Conservation (phyloP, 805 yeast genomes). For the Jamesozyma jinghongensis region DNA sequence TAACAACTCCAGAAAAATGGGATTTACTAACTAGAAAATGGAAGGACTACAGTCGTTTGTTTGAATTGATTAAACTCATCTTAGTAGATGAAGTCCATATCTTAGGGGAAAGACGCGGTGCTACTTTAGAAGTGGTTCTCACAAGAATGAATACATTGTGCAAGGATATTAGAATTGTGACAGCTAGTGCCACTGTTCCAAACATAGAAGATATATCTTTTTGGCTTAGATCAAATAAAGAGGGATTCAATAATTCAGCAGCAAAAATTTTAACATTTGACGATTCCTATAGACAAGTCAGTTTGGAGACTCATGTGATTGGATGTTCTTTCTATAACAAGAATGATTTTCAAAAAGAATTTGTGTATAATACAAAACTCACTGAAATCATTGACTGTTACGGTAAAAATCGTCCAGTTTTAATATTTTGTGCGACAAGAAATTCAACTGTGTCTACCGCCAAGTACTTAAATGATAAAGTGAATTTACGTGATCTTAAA, state of each 20-base stretch:
- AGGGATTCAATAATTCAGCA: slow-evolving; percentile 5
- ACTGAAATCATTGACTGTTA: slow-evolving; percentile 33
- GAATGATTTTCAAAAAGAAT: slow-evolving; percentile 43
- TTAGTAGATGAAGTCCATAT: slow-evolving; percentile 42
- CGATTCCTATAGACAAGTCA: slow-evolving; percentile 40
- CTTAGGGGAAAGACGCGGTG: slow-evolving; percentile 38
- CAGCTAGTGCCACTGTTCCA: slow-evolving; percentile 46
- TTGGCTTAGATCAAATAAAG: slow-evolving; percentile 33
- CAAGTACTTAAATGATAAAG: slow-evolving; percentile 28
- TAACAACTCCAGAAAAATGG: slow-evolving; percentile 59
- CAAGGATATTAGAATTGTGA: slow-evolving; percentile 33
- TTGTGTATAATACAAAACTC: slow-evolving; percentile 35
- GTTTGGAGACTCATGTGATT: slow-evolving; percentile 34
- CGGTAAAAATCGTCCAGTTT: slow-evolving; percentile 36
- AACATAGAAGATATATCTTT: slow-evolving; percentile 40
- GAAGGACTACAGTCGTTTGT: slow-evolving; percentile 34
- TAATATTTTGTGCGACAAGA: slow-evolving; percentile 48
- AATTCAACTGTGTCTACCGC: slow-evolving; percentile 41
- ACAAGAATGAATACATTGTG: slow-evolving; percentile 40
- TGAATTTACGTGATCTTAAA: neutral
- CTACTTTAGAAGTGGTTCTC: slow-evolving; percentile 39
- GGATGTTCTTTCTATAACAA: slow-evolving; percentile 33
- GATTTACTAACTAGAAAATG: slow-evolving; percentile 46
- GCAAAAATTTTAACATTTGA: slow-evolving; percentile 38
- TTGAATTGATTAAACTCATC: slow-evolving; percentile 38